These are phyloP conservation scores for Cichorium intybus DNA, from an alignment of 140 eudicot genomes.

Conservation along the genomic window DNA sequence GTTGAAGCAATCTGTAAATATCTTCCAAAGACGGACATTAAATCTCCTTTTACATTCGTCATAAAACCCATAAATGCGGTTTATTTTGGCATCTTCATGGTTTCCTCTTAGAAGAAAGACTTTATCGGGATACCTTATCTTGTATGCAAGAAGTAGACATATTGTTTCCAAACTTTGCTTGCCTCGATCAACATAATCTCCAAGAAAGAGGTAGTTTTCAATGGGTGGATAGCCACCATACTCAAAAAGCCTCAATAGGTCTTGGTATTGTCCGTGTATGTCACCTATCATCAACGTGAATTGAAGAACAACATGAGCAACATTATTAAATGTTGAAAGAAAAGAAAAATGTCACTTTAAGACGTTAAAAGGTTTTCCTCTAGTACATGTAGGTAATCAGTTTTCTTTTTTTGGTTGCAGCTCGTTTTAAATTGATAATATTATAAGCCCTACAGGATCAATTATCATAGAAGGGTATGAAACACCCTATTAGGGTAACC, in stretches of 20 bases:
- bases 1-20: slow-evolving; percentile 91
- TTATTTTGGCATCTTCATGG: slow-evolving; percentile 94
- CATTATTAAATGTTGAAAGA: no score
- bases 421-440: not conserved
- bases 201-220: slow-evolving; percentile 84
- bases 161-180: slow-evolving; percentile 93
- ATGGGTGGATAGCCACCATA: slow-evolving; percentile 86
- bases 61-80: slow-evolving; percentile 87
- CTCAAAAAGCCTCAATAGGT: slow-evolving; percentile 78
- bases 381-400: not conserved
- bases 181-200: slow-evolving; percentile 95
- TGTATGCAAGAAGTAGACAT: slow-evolving; percentile 87
- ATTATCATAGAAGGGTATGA: no score
- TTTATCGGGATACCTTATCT: slow-evolving; percentile 78
- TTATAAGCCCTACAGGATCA: no score
- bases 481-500: not conserved
- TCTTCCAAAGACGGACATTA: slow-evolving; percentile 91
- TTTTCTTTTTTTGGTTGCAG: not conserved
- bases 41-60: slow-evolving; percentile 97
- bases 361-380: no score
- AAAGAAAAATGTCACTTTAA: no score
- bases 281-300: slow-evolving; percentile 52
- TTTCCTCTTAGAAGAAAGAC: slow-evolving; percentile 84
- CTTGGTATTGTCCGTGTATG: slow-evolving; percentile 93
- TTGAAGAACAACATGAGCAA: not conserved